Evolutionary conservation across 1,284 basidiomycete genomes (phyloP).

Genomic region (Puccinia horiana): DNA sequence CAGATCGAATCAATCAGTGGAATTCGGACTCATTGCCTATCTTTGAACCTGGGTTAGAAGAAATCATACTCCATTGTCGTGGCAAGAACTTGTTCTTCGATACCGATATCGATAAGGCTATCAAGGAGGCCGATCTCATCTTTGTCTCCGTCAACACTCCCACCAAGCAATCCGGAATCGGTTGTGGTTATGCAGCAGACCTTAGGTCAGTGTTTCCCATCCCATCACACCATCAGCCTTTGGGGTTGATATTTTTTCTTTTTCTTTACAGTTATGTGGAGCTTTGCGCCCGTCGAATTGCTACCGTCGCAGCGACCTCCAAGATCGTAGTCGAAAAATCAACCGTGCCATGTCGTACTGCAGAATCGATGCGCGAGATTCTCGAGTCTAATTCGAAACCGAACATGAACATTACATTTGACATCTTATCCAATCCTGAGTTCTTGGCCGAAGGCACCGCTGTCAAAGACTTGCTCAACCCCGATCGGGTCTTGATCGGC

Average conservation of each 20-base stretch:
- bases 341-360: constrained; percentile 96
- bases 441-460: constrained; percentile 98
- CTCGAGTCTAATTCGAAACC: constrained; percentile 95
- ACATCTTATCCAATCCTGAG: constrained; percentile 98
- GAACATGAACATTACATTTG: constrained; percentile 73
- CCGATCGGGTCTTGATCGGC: constrained; percentile 95
- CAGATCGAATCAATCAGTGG: constrained; percentile 92
- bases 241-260: background rate
- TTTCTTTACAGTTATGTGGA: constrained; percentile 77
- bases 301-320: constrained; percentile 79
- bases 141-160: constrained; percentile 82
- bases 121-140: constrained; percentile 81
- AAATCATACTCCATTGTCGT: constrained; percentile 81
- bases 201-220: constrained; percentile 72
- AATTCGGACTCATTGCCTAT: constrained; percentile 73
- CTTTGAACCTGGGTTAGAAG: constrained; percentile 96
- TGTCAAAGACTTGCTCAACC: constrained; percentile 79
- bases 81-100: constrained; percentile 97
- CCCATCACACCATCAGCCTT: background rate
- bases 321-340: constrained; percentile 99
- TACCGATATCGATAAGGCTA: constrained; percentile 88
- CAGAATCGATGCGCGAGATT: constrained; percentile 97
- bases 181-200: constrained; percentile 95
- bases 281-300: constrained; percentile 91
- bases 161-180: constrained; percentile 95